Evolutionary conservation across 371 early-diverging fungal genomes (phyloP), one percentile per base, ranked within the genome.

Genomic region (Lichtheimia ornata): DNA sequence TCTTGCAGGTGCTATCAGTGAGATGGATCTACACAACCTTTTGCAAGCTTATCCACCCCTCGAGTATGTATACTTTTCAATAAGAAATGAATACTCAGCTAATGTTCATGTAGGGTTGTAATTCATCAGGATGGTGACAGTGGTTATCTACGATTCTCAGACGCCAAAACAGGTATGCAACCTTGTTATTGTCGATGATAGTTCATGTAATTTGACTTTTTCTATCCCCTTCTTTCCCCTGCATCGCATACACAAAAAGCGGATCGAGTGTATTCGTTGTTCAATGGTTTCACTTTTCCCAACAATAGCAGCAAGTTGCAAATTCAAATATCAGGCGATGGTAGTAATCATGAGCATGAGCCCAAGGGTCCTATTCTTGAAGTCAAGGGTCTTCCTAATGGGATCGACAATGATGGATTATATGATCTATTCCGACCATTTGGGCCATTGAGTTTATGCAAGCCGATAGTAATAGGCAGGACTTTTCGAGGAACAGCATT

Each of bases 11-110:
- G 62, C 66, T 24, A 64, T 80, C n/a, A 64, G 58, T 50, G 81
- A 80, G 55, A 59, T 56, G 14, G 81, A 80, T 57, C 58, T 80
- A 15, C 68, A 72, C 45, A 63, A 61, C 5, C 61, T 80, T 50
- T 52, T 80, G 18, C 75, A 80, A 40, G 64, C 71, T 57, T 80
- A 72, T 59, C 71, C 69, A 64, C 77, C 81, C 18, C 55, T 63
- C 18, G 77, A 80, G 81, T 80, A 73, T 58, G 73, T 66, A 9
- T 28, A 4, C 28, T 4, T 4, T 28, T 1, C 56, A 41, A 50
- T 27, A 2, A 24, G 15, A 6, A 13, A 25, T 28, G 42, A 11
- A 40, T 15, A 52, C 9, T 6, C n/a, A 45, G 18, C 3, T 25
- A 4, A 13, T 41, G n/a, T 17, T 45, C 30, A 5, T 27, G 20